These are phyloP conservation scores for Pseudonitzschia pungens DNA, from an alignment of 108 stramenopile genomes.

Conservation along the genomic window DNA sequence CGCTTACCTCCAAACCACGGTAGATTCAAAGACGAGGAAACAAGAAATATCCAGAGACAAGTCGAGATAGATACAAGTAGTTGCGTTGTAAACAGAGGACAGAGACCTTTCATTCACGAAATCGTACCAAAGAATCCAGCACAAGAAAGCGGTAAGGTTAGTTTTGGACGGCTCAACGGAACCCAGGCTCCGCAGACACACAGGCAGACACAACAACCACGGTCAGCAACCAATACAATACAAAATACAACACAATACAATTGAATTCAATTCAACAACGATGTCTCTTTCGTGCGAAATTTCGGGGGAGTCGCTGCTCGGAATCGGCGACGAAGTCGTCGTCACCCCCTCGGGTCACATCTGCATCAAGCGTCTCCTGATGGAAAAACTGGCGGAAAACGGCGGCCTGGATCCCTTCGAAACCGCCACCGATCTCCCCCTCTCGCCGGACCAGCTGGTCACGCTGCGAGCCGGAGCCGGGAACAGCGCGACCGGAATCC, in stretches of 20 bases:
- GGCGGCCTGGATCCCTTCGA: constrained; percentile 79
- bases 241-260: background rate
- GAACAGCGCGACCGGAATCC: constrained; percentile 11
- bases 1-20: too few species aligned
- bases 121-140: too few species aligned
- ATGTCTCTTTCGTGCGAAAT: constrained; percentile 65
- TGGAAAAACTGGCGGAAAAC: constrained; percentile 75
- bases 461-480: constrained; percentile 35
- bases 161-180: too few species aligned
- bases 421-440: constrained; percentile 28
- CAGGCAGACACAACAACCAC: too few species aligned
- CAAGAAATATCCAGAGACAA: too few species aligned
- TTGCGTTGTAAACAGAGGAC: too few species aligned
- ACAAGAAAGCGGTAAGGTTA: too few species aligned
- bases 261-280: background rate
- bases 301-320: constrained; percentile 53
- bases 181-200: too few species aligned
- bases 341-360: constrained; percentile 80
- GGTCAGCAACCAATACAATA: too few species aligned
- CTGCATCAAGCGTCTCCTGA: constrained; percentile 62
- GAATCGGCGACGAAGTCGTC: constrained; percentile 48
- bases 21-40: too few species aligned
- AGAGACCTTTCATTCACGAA: too few species aligned
- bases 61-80: too few species aligned
- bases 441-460: constrained; percentile 63